Evolutionary conservation across 331 rosid genomes (phyloP), one percentile per base, ranked within the genome.

Genomic region (Spiraea crenata): DNA sequence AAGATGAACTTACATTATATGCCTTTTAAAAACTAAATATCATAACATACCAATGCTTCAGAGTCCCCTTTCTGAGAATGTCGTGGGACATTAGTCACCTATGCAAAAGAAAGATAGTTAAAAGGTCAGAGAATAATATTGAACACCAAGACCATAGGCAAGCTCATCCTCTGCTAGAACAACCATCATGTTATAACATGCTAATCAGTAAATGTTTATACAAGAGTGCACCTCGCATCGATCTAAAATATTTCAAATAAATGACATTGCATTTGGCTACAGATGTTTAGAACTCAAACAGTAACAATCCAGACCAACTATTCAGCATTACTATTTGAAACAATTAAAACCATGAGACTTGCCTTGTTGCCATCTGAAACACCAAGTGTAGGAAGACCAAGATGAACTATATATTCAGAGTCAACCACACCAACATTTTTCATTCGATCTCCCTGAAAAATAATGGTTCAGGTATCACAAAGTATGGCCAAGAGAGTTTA

Each of bases 361-460:
- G 72, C 86, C 81, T 50, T 67, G 39, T 57, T 51, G 40, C 39
- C 79, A 50, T 86, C 72, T 19, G 89, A 72, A 68, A 80, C 87
- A 46, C 99, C 99, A 3, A 91, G 99, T 46, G 99, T 93, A 14
- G 99, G 97, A 65, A 91, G 85, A 64, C 92, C 99, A 67, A 87
- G 81, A 86, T 91, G 99, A 72, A 86, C 91, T 69, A 93, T 79
- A 89, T 87, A 91, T 69, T 93, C 91, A 0, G 91, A 76, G 81
- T 93, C 96, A 60, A 93, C 95, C 59, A 93, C 89, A 34, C 99
- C 99, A 0, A 93, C 91, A 57, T 87, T 89, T 73, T 66, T 75
- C 44, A 61, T 80, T 75, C 92, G 81, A 85, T 93, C 88, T 1
- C 97, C 99, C 99, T 93, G 82, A 63, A 77, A 79, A 41, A 60